Conservation (phyloP, 2,329 filamentous ascomycete species). For the Colletotrichum navitas region DNA sequence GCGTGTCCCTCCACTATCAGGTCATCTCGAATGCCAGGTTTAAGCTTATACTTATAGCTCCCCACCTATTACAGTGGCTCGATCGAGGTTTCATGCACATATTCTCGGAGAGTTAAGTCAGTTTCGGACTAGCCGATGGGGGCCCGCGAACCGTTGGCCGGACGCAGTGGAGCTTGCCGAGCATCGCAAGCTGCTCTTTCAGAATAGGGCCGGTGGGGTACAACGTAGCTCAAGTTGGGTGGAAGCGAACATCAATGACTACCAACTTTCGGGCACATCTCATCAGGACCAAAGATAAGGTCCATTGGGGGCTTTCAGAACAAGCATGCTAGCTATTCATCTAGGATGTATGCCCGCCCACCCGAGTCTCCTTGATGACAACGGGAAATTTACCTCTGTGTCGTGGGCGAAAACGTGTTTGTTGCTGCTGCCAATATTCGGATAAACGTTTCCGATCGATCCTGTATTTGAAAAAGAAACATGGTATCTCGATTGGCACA, state of each 20-base stretch:
- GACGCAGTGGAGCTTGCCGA: slow-evolving; percentile 3
- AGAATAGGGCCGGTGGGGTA: background rate
- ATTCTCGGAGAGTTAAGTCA: background rate
- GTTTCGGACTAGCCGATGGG: background rate
- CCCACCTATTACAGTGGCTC: background rate
- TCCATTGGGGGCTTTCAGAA: too few species aligned
- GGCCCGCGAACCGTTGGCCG: background rate
- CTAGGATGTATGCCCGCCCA: too few species aligned
- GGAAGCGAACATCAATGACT: background rate
- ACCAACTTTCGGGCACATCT: background rate
- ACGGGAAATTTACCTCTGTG: too few species aligned
- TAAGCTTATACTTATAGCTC: background rate
- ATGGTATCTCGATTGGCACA: too few species aligned
- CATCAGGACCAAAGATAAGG: background rate
- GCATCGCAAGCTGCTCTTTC: background rate
- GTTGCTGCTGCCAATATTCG: too few species aligned
- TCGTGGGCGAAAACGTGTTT: too few species aligned
- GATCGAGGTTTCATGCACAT: background rate
- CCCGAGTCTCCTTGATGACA: too few species aligned
- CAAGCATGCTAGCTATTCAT: too few species aligned
- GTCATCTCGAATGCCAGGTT: background rate
- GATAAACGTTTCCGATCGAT: too few species aligned
- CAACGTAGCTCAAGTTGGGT: too few species aligned
- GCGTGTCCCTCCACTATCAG: background rate
- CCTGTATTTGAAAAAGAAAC: too few species aligned